A percentile compares a stretch with the other conserved stretches of the same genome.
phyloP scores from a whole-genome alignment of 768 basidiomycete genomes.

The Porphyrellus cyaneotinctus region DNA sequence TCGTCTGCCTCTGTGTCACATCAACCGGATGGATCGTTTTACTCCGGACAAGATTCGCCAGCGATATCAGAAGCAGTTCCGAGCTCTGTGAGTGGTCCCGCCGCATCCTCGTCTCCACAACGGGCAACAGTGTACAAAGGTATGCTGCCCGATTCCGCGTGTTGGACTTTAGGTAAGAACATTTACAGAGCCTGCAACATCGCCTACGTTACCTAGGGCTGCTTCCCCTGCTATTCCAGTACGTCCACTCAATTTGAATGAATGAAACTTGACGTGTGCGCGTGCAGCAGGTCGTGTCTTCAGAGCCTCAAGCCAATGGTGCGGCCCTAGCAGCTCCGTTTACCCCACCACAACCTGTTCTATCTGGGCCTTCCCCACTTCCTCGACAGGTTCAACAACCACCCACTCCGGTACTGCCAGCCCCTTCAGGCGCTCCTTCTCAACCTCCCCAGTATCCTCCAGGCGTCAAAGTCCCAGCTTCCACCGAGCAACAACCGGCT shows the following conservation, averaged over 20 bases:
- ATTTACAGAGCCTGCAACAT: constrained; percentile 40
- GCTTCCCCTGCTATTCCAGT: constrained; percentile 44
- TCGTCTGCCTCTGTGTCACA: constrained; percentile 66
- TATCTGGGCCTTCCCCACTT: constrained; percentile 43
- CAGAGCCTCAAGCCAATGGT: constrained; percentile 39
- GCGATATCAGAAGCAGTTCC: constrained; percentile 63
- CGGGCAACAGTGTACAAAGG: constrained; percentile 48
- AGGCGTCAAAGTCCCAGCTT: constrained; percentile 56
- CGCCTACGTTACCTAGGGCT: constrained; percentile 41
- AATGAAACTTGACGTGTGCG: constrained; percentile 15
- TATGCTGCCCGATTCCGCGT: constrained; percentile 26
- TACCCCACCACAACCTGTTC: constrained; percentile 30
- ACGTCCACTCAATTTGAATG: constrained; percentile 24
- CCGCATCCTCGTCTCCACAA: constrained; percentile 60
- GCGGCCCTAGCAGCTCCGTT: constrained; percentile 23
- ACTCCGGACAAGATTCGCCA: constrained; percentile 69
- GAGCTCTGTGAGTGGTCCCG: constrained; percentile 42
- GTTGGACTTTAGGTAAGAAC: constrained; percentile 19
- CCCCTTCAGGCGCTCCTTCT: constrained; percentile 14
- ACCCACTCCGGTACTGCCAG: constrained; percentile 26
- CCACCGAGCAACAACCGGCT: constrained; percentile 37
- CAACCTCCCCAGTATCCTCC: constrained; percentile 59
- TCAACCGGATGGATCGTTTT: constrained; percentile 63
- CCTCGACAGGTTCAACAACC: constrained; percentile 47
- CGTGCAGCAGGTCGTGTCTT: constrained; percentile 36